phyloP scores from a whole-genome alignment of 371 early-diverging fungal species.

The Fennellomyces sp. region DNA sequence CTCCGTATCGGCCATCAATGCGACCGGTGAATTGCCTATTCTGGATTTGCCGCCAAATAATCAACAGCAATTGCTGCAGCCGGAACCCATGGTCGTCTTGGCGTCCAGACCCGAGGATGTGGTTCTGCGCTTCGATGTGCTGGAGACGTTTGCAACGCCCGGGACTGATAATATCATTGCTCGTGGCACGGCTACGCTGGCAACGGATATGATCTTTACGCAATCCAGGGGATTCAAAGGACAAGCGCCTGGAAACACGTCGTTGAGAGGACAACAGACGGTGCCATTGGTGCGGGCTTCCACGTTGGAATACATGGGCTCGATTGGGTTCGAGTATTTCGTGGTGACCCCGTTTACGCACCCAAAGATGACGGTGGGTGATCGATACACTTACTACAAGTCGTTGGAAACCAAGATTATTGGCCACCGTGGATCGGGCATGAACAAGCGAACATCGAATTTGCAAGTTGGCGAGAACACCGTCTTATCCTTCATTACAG shows the following conservation, averaged over 20 bases:
- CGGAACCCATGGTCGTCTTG: slow-evolving; percentile 68
- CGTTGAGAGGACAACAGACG: slow-evolving; percentile 52
- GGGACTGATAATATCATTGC: slow-evolving; percentile 51
- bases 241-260: slow-evolving; percentile 32
- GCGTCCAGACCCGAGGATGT: slow-evolving; percentile 56
- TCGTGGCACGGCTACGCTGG: slow-evolving; percentile 60
- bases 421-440: slow-evolving; percentile 97
- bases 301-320: slow-evolving; percentile 62
- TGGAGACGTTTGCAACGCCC: slow-evolving; percentile 61
- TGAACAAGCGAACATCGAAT: slow-evolving; percentile 65
- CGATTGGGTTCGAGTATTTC: slow-evolving; percentile 64
- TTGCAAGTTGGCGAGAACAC: slow-evolving; percentile 96
- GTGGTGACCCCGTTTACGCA: slow-evolving; percentile 73
- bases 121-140: slow-evolving; percentile 64
- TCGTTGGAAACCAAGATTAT: slow-evolving; percentile 75
- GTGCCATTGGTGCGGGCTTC: slow-evolving; percentile 61
- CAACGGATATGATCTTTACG: slow-evolving; percentile 49
- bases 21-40: slow-evolving; percentile 63
- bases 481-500: slow-evolving; percentile 86
- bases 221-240: slow-evolving; percentile 44
- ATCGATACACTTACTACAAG: slow-evolving; percentile 68
- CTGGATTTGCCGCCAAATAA: slow-evolving; percentile 61
- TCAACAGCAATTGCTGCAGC: slow-evolving; percentile 28
- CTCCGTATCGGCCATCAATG: slow-evolving; percentile 62
- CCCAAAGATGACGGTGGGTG: slow-evolving; percentile 56